Evolutionary conservation across 2,329 filamentous ascomycete species (phyloP).

Genomic region (Graphilbum sp.): DNA sequence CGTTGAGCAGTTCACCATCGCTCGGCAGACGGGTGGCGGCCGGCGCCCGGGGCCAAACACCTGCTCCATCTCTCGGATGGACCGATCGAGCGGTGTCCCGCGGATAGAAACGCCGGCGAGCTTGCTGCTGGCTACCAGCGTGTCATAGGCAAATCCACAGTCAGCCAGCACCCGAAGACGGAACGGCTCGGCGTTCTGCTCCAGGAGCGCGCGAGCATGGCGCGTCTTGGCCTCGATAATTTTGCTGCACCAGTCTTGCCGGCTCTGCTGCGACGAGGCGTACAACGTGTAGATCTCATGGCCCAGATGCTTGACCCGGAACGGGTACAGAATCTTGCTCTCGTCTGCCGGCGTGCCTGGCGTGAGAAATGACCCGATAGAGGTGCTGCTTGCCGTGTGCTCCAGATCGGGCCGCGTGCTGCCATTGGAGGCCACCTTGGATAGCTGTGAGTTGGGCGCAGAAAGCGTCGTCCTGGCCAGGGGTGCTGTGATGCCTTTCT

Average conservation of each 20-base stretch:
- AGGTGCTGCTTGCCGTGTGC: constrained; percentile 52
- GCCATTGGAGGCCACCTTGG: constrained; percentile 35
- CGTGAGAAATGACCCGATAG: constrained; percentile 34
- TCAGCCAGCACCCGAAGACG: constrained; percentile 82
- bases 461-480: constrained; percentile 41
- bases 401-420: constrained; percentile 42
- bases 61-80: constrained; percentile 76
- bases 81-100: constrained; percentile 80
- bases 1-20: constrained; percentile 82
- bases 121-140: constrained; percentile 39
- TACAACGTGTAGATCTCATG: constrained; percentile 88
- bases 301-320: constrained; percentile 88
- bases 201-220: constrained; percentile 73
- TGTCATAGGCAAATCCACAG: constrained; percentile 72
- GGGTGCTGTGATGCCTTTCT: constrained; percentile 54
- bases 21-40: constrained; percentile 64
- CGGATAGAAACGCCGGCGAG: constrained; percentile 58
- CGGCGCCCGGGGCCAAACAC: constrained; percentile 54
- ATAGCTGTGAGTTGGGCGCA: constrained; percentile 37
- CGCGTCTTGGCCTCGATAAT: constrained; percentile 91
- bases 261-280: constrained; percentile 56
- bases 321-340: constrained; percentile 78
- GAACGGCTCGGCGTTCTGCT: constrained; percentile 94
- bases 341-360: constrained; percentile 46
- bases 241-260: constrained; percentile 81